A percentile compares a stretch with the other conserved stretches of the same genome.
These are phyloP conservation scores for Neofusicoccum sp. DNA, from an alignment of 2,329 filamentous ascomycete genomes.

Conservation along the genomic window DNA sequence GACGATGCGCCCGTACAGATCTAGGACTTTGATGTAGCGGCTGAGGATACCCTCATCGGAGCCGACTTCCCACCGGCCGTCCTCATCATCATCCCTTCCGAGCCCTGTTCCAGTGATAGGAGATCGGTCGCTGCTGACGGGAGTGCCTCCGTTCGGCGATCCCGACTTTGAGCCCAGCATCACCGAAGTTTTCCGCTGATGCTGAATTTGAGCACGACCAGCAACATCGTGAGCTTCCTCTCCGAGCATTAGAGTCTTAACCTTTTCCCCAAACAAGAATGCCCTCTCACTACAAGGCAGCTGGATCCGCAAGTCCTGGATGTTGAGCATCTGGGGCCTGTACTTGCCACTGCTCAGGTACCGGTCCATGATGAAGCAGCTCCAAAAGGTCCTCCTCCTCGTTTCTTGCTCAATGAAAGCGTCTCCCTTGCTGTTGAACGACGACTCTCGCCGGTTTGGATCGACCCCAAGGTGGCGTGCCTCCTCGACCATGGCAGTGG, in stretches of 20 bases:
- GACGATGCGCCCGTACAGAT: constrained; percentile 56
- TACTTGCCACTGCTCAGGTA: constrained; percentile 65
- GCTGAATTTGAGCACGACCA: constrained; percentile 42
- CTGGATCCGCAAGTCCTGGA: constrained; percentile 62
- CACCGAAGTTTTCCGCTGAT: constrained; percentile 48
- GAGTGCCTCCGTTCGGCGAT: constrained; percentile 20
- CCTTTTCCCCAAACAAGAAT: constrained; percentile 62
- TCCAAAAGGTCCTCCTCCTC: constrained; percentile 69
- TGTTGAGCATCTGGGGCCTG: constrained; percentile 58
- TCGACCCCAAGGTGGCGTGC: constrained; percentile 28
- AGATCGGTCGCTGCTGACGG: constrained; percentile 11
- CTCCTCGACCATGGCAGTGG: constrained; percentile 25
- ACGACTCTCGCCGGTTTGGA: constrained; percentile 30
- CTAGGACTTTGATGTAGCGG: constrained; percentile 53
- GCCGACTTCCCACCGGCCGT: constrained; percentile 53
- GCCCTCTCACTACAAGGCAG: constrained; percentile 66
- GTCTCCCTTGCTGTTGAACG: constrained; percentile 33
- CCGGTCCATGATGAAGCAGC: constrained; percentile 70
- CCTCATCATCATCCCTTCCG: constrained; percentile 28
- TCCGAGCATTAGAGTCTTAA: constrained; percentile 50
- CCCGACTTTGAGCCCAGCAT: constrained; percentile 24
- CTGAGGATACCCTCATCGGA: constrained; percentile 48
- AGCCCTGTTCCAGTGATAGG: constrained; percentile 30
- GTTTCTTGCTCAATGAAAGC: constrained; percentile 62
- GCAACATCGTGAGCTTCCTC: constrained; percentile 41